Base-by-base conservation (phyloP, 768 basidiomycete genomes). In the Kwoniella bestiolae region DNA sequence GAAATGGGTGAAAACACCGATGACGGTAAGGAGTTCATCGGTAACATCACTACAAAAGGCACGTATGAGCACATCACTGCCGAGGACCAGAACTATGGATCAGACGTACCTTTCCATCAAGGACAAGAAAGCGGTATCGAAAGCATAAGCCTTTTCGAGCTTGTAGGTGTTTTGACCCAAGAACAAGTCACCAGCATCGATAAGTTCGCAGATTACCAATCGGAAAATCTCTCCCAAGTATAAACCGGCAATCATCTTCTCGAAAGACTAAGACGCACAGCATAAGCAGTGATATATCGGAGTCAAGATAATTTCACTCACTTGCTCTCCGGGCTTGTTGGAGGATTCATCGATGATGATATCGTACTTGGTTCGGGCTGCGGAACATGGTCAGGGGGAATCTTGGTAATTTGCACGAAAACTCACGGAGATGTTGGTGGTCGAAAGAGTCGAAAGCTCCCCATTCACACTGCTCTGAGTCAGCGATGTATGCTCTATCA, bases 121-220 rank as follows among this genome's bases (percentile, higher is more conserved):
- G 45, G 92, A 94, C 67, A 99, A 83, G 85, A 97, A 97, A 1
- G 95, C 94, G 2, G 96, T 99, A 81, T 99, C 95, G 74, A 99
- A 89, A 29, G 86, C 89, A 79, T 94, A 94, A 21, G 93, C 87
- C 70, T 86, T 91, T 82, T 98, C 94, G 41, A 99, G 87, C 84
- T 98, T 97, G 86, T 97, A 97, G 1, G 95, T 96, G 80, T 95
- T 92, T 82, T 99, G 95, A 26, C 96, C 94, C 31, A 96, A 86
- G 88, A 99, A 99, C 58, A 99, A 86, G 21, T 94, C 91, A 82
- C 95, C 96, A 71, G 94, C 90, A 77, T 96, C 94, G 77, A 96
- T 93, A 53, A 99, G 88, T 80, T 99, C 95, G 77, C 89, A 91
- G 65, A 99, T 86, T 71, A 97, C 89, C 29, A 98, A 84, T n/a